Evolutionary conservation across 1,139 yeast genomes (phyloP).

Genomic region (Yamadazyma buinensis): DNA sequence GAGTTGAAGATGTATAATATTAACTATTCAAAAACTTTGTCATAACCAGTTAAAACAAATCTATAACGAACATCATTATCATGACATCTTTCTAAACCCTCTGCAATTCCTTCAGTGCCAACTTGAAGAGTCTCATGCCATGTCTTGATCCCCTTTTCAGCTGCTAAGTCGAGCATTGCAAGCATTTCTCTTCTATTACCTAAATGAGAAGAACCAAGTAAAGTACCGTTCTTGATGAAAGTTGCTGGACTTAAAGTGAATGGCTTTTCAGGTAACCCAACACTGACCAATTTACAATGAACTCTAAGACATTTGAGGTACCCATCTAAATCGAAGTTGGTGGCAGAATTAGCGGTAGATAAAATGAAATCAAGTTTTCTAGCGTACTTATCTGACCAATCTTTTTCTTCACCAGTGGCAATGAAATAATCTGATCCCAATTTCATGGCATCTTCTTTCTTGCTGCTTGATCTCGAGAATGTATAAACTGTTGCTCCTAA

Average conservation of each 20-base stretch:
- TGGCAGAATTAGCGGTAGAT: conserved; percentile 41
- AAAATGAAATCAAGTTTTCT: conserved; percentile 43
- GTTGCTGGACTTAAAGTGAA: conserved; percentile 21
- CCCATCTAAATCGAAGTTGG: conserved; percentile 24
- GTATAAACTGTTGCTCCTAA: conserved; percentile 38
- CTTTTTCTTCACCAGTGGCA: conserved; percentile 26
- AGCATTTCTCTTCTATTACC: conserved; percentile 55
- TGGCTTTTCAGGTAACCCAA: conserved; percentile 43
- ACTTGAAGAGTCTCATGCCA: conserved; percentile 60
- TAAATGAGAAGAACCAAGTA: conserved; percentile 39
- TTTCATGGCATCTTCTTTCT: conserved; percentile 28
- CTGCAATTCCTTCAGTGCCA: conserved; percentile 45
- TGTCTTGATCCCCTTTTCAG: conserved; percentile 47
- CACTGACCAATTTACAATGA: conserved; percentile 49
- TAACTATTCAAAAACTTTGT: conserved; percentile 9
- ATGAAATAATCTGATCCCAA: conserved; percentile 35
- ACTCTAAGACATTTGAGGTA: conserved; percentile 30
- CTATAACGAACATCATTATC: conserved; percentile 52
- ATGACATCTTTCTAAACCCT: conserved; percentile 49
- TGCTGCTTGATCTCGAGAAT: conserved; percentile 29
- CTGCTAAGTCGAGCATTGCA: conserved; percentile 53
- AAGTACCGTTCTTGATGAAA: conserved; percentile 39
- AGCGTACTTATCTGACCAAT: conserved; percentile 23
- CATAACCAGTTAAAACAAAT: conserved; percentile 41
- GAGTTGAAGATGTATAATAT: too few species aligned